Evolutionary conservation across 2,329 filamentous ascomycete species (phyloP), one percentile per base, ranked within the genome.

Genomic region (Immersiporthe knoxdaviesiana): DNA sequence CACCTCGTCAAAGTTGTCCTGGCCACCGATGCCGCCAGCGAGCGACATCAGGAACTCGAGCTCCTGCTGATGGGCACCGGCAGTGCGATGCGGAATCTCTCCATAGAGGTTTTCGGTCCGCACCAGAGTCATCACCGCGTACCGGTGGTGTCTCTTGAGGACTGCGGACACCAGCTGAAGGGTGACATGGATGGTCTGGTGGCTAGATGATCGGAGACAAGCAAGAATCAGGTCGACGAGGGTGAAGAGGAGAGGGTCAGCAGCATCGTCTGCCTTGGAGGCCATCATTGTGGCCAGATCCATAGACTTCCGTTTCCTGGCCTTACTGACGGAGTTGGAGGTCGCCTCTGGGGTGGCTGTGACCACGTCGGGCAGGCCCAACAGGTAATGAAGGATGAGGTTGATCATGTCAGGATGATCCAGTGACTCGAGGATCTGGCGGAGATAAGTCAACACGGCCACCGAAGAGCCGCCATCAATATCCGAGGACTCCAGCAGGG

Each of bases 381-480:
- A 84, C 1, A 99, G 87, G 77, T 98, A 99, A 73, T 94, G 92
- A 7, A 99, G 86, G 66, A 98, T 96, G 70, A 97, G 91, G 74
- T 97, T 92, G 70, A 97, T 93, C 83, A 99, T 91, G 76, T 98
- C 94, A 10, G 93, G 92, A 77, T 98, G 94, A 72, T 97, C 93
- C 18, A 99, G 84, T 0, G 93, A 92, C 78, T 97, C 94, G 7
- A 99, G 85, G 67, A 98, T 97, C 56, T 92, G 91, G 69, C 92
- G 91, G 47, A 99, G 85, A 78, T 99, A 98, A 1, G 94, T 97
- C 72, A 98, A 84, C 16, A 99, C 96, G 3, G 96, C 96, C 30
- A 98, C 94, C 0, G 96, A 97, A 8, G 96, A 99, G 66, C 96
- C 96, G 73, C 95, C 96, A 79, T 98, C 95, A 52, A 97, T 92